phyloP scores from a whole-genome alignment of 2,329 filamentous ascomycete species.

The Cercospora sp. region DNA sequence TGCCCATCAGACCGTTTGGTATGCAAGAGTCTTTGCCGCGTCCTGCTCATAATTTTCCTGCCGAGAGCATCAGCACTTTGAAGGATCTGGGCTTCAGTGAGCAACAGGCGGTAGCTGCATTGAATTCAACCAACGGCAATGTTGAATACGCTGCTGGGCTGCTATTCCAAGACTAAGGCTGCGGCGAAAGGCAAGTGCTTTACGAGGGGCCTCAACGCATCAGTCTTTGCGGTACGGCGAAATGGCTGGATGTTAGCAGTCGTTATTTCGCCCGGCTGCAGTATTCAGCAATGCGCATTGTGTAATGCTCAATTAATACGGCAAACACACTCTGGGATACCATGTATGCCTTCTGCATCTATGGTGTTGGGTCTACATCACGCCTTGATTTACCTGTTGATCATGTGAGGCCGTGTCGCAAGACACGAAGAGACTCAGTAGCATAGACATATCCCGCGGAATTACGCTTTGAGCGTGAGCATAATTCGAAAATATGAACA shows the following conservation, averaged over 20 bases:
- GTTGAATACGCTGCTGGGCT: conserved; percentile 52
- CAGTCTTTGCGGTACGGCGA: not conserved
- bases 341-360: not conserved
- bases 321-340: not conserved
- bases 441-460: not conserved
- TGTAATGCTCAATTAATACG: not conserved
- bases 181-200: not conserved
- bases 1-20: conserved; percentile 38
- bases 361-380: not conserved
- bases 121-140: conserved; percentile 52
- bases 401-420: not conserved
- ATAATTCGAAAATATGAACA: not conserved
- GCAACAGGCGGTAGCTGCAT: conserved; percentile 49
- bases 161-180: conserved; percentile 44
- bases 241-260: not conserved
- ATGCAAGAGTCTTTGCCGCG: conserved; percentile 35
- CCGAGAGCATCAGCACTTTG: conserved; percentile 45
- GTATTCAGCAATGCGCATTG: not conserved
- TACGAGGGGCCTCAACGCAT: not conserved
- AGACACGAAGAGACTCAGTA: not conserved
- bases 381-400: not conserved
- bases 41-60: conserved; percentile 42
- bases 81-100: conserved; percentile 50
- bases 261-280: not conserved
- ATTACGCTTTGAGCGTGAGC: not conserved